Evolutionary conservation across 139 green algal species (phyloP), one percentile per base, ranked within the genome.

Genomic region (Tetradesmus lagerheimii): DNA sequence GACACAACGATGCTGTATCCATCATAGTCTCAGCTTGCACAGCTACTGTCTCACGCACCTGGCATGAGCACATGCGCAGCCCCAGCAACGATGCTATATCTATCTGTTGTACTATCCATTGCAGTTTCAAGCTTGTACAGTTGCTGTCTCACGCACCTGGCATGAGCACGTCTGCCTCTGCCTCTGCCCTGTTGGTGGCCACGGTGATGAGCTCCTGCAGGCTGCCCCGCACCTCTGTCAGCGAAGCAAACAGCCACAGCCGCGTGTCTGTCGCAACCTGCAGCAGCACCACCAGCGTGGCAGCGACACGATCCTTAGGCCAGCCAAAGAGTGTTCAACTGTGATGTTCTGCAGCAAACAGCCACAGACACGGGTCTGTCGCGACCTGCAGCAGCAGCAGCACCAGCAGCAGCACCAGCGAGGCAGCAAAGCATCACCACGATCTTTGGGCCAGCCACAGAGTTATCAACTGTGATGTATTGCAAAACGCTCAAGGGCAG

Each of bases 291-390:
- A 50, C 5, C 43, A 50, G 43, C 43, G 9, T 5, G 43, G 43
- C 43, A 50, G 62, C 12, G n/a, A n/a, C 8, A n/a, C 12, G 8
- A 75, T 11, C 62, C 12, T 9, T 20, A 11, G 8, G 20, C 23
- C 62, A 75, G 62, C n/a, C 16, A 43, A n/a, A 4, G 27, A 38
- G n/a, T n/a, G n/a, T n/a, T n/a, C n/a, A n/a, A n/a, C n/a, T n/a
- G n/a, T n/a, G n/a, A n/a, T n/a, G n/a, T n/a, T n/a, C n/a, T n/a
- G n/a, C n/a, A n/a, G 91, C 86, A 34, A 96, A 93, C 50, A 99
- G 94, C 97, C 97, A 99, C 80, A 99, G 93, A 23, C 98, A 95
- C 23, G 97, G 98, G 94, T 99, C 98, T 23, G 98, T 99, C 25
- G 96, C 97, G 4, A 99, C 97, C 95, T 98, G 93, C 35, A 87